phyloP scores from a whole-genome alignment of 1,139 yeast species.

The Suhomyces terraborum region DNA sequence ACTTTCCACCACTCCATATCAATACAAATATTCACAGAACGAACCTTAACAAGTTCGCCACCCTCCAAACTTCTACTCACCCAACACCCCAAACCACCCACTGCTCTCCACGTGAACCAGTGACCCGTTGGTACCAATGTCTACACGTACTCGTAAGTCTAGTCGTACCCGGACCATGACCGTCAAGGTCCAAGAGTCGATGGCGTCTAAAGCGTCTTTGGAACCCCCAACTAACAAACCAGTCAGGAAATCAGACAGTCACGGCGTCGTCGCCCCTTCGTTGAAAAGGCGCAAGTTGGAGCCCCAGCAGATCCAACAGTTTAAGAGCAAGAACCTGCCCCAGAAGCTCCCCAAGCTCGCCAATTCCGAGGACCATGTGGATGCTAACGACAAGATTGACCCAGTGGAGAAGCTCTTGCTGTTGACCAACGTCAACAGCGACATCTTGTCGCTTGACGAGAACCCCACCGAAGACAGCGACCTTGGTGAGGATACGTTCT shows the following conservation, averaged over 20 bases:
- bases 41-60: too few species aligned
- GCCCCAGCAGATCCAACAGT: constrained; percentile 10
- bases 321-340: too few species aligned
- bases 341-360: too few species aligned
- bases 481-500: too few species aligned
- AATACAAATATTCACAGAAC: too few species aligned
- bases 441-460: constrained; percentile 29
- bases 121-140: constrained; percentile 16
- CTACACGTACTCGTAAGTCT: constrained; percentile 43
- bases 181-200: constrained; percentile 20
- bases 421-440: constrained; percentile 36
- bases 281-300: constrained; percentile 9
- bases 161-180: constrained; percentile 30
- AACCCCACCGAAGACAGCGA: constrained; percentile 6
- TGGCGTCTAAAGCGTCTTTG: constrained; percentile 3
- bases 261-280: background rate
- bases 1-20: too few species aligned
- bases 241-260: constrained; percentile 14
- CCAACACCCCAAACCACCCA: too few species aligned
- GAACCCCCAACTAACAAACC: constrained; percentile 15
- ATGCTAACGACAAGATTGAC: constrained; percentile 37
- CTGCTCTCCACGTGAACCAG: too few species aligned
- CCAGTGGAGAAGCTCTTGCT: constrained; percentile 49
- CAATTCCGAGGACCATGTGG: constrained; percentile 7
- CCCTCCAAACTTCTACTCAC: too few species aligned